Conservation (phyloP, 306 rosid species). For the Citrullus mucosospermus region DNA sequence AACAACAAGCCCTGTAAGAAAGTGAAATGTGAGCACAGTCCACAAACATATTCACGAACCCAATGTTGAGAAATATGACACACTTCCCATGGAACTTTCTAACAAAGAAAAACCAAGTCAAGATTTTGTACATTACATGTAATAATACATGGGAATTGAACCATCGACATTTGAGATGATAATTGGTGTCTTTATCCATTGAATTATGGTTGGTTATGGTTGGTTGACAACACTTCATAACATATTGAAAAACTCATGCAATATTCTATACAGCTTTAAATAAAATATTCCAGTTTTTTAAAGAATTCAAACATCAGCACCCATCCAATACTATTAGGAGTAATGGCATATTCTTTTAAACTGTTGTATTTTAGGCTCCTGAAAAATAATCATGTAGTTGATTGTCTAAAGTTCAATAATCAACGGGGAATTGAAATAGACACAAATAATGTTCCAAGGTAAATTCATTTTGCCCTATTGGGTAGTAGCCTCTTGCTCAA, state of each 20-base stretch:
- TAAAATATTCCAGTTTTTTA: neutral
- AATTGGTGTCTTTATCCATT: neutral
- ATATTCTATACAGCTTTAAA: neutral
- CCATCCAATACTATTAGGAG: neutral
- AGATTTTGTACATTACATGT: neutral
- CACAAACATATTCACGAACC: neutral
- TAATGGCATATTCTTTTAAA: neutral
- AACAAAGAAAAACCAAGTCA: neutral
- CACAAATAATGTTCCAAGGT: neutral
- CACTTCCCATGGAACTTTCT: neutral
- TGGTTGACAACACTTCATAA: neutral
- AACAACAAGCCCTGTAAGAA: slow-evolving; percentile 71
- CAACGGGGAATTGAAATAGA: neutral
- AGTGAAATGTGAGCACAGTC: neutral
- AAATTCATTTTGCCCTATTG: neutral
- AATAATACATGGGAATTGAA: neutral
- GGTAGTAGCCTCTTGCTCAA: neutral
- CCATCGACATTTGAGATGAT: neutral
- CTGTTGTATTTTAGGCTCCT: neutral
- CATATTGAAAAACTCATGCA: neutral
- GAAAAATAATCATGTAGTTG: neutral
- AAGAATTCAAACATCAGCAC: neutral
- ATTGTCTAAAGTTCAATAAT: neutral
- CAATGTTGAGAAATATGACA: neutral
- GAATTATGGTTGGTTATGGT: neutral